Percentiles rank a stretch among this genome's conserved stretches.
Evolutionary conservation across 2,329 filamentous ascomycete genomes (phyloP).

Genomic region (Akanthomyces lecanii): DNA sequence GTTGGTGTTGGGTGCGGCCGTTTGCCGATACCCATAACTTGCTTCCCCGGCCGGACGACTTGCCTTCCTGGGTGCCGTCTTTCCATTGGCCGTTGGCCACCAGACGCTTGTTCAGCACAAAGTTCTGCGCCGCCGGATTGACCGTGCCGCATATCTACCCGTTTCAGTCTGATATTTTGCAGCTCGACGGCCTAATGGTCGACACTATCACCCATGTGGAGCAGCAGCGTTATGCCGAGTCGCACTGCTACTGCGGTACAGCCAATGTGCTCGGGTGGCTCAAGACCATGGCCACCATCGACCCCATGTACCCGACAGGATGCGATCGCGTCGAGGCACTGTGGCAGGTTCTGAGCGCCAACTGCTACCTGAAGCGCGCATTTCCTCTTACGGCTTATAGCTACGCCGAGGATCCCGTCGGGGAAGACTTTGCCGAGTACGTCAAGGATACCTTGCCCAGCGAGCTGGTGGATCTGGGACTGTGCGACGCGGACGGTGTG

Average conservation of each 20-base stretch:
- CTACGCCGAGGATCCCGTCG: constrained; percentile 14
- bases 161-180: background rate
- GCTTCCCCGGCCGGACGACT: background rate
- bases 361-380: constrained; percentile 12
- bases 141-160: constrained; percentile 2
- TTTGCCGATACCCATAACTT: constrained; percentile 12
- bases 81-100: constrained; percentile 9
- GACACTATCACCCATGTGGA: constrained; percentile 7
- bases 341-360: constrained; percentile 15
- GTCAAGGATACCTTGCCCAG: background rate
- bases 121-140: constrained; percentile 10
- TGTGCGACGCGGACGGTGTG: background rate
- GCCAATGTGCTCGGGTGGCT: constrained; percentile 9
- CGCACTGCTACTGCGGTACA: constrained; percentile 2
- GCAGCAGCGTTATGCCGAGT: background rate
- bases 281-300: background rate
- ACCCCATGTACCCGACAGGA: constrained; percentile 8
- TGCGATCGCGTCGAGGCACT: constrained; percentile 16
- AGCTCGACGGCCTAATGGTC: constrained; percentile 5
- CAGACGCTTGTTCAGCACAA: background rate
- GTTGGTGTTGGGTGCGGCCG: constrained; percentile 13
- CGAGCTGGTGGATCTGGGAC: background rate
- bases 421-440: constrained; percentile 13
- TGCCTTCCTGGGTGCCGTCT: constrained; percentile 18
- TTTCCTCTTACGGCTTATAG: constrained; percentile 12